Conservation (phyloP, 73 alveolate species). For the Durusdinium trenchii region DNA sequence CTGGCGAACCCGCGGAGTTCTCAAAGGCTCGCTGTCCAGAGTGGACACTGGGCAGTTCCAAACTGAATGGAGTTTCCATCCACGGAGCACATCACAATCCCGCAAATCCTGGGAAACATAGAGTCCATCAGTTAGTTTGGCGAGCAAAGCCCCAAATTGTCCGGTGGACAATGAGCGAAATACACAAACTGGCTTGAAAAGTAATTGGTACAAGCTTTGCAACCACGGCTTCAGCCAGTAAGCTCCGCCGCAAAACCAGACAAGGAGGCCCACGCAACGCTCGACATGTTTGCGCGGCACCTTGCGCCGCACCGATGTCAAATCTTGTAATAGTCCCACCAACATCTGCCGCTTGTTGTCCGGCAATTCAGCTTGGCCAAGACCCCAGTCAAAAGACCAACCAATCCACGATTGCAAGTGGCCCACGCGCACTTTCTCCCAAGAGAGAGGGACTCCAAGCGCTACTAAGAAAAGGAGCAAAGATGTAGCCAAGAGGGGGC, state of each 20-base stretch:
- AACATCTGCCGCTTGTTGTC: no score
- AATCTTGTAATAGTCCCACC: not conserved
- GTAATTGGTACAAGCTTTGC: not conserved
- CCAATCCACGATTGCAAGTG: conserved; percentile 13
- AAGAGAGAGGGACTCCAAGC: conserved; percentile 1
- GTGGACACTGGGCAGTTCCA: not conserved
- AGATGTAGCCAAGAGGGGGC: not conserved
- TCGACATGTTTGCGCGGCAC: conserved; percentile 11
- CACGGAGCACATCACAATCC: not conserved
- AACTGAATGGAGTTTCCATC: not conserved
- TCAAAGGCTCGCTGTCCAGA: not conserved
- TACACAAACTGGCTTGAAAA: not conserved
- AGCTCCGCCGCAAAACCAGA: conserved; percentile 19
- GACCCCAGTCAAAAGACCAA: not conserved
- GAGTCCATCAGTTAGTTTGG: not conserved
- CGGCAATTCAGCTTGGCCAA: no score
- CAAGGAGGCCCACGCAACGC: not conserved
- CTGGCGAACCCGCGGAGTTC: not conserved
- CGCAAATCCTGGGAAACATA: not conserved
- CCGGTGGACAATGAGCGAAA: not conserved
- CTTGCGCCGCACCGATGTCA: not conserved
- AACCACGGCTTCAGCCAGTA: conserved; percentile 27
- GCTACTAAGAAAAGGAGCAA: not conserved
- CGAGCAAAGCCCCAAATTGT: not conserved
- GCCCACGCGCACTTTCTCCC: conserved; percentile 36